Base-by-base conservation (phyloP, 306 rosid species). In the Heteromeles arbutifolia region DNA sequence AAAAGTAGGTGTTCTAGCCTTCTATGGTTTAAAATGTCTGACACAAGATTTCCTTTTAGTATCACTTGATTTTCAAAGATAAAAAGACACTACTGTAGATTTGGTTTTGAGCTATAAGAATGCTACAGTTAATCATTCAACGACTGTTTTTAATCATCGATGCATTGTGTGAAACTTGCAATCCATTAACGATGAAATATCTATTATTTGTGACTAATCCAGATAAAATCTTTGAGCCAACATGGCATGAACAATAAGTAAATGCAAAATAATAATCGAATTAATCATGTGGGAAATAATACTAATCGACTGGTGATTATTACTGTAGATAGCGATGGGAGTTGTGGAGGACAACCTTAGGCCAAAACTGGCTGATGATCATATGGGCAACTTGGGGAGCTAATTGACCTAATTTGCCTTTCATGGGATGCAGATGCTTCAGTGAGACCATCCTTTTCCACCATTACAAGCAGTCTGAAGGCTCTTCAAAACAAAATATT, bases 291-390 rank as follows among this genome's bases (percentile, higher is more conserved):
- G 54, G 21, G 18, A 15, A 48, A 15, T 48, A 48, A 48, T 48
- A 5, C 54, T 48, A 48, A 57, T 24, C 12, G 17, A 58, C 5
- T 4, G 11, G 29, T 58, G 64, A 24, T 58, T 10, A 22, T 22
- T 24, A 58, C 1, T 24, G 34, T 74, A 91, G 97, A 90, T 91
- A 77, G 97, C 97, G 0, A 85, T 85, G 92, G 91, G 90, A 75
- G 98, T 91, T 43, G 94, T 79, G 52, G 97, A 88, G 73, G 82
- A 80, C 2, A 86, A 87, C 34, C 58, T 88, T 67, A 77, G 98
- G 82, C 97, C 96, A n/a, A 57, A 70, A 78, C 82, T 88, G 78
- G 78, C 91, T 7, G 37, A 78, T 14, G 85, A 87, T 19, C 74
- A 75, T 4, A 78, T 74, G 89, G 78, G 3, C 54, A 83, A 19